Conservation (phyloP, 805 yeast genomes). For the Kodamaea hsintzibuensis region DNA sequence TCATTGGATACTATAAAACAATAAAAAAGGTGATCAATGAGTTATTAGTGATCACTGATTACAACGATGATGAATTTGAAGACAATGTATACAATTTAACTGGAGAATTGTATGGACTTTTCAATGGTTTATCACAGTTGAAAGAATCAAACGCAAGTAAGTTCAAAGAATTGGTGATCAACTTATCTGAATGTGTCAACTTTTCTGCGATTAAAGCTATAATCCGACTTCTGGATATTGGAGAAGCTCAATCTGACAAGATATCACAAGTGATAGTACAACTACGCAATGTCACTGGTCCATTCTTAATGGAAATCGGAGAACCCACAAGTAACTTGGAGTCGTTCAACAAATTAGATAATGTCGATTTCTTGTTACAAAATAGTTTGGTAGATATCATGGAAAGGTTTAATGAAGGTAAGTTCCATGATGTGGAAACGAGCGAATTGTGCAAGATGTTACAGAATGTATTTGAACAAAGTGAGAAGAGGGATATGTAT, state of each 20-base stretch:
- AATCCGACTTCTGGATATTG: constrained; percentile 29
- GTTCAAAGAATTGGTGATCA: constrained; percentile 28
- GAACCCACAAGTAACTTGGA: constrained; percentile 20
- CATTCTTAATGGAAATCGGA: constrained; percentile 17
- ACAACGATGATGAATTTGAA: constrained; percentile 14
- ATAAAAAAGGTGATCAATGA: constrained; percentile 4
- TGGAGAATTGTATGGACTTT: constrained; percentile 23
- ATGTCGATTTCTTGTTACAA: constrained; percentile 33
- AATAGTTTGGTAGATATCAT: constrained; percentile 48
- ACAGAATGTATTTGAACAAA: constrained; percentile 43
- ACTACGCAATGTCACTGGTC: constrained; percentile 23
- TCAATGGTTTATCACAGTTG: constrained; percentile 21
- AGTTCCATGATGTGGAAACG: constrained; percentile 49
- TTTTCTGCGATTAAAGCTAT: constrained; percentile 29
- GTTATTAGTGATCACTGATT: constrained; percentile 3
- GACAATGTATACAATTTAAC: constrained; percentile 21
- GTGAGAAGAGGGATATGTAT: constrained; percentile 44
- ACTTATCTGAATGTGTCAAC: constrained; percentile 30
- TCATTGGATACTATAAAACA: constrained; percentile 4
- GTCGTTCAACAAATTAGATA: constrained; percentile 29
- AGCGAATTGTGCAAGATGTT: constrained; percentile 45
- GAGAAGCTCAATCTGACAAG: constrained; percentile 36
- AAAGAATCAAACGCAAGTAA: constrained; percentile 25
- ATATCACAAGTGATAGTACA: constrained; percentile 26
- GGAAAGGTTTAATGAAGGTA: constrained; percentile 53